Conservation (phyloP, 2,329 filamentous ascomycete genomes). For the Ceratocystis ficicola region DNA sequence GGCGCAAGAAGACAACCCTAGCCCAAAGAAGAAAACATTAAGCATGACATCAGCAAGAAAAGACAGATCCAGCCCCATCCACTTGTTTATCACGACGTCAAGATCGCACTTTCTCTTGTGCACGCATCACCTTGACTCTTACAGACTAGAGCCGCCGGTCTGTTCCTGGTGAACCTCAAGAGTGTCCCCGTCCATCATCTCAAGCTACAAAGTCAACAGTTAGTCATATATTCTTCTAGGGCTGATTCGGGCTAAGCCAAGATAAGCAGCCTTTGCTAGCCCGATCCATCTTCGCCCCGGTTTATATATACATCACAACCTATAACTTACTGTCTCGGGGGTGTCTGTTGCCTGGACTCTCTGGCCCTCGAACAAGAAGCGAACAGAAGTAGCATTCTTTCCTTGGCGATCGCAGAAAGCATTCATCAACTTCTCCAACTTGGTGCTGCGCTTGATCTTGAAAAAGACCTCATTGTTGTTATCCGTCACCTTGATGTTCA, state of each 20-base stretch:
- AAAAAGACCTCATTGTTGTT: slow-evolving; percentile 99
- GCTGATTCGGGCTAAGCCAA: too few relatives aligned
- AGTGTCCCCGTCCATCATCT: slow-evolving; percentile 92
- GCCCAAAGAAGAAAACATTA: slow-evolving; percentile 2
- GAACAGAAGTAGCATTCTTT: slow-evolving; percentile 70
- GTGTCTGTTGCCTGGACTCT: slow-evolving; percentile 82
- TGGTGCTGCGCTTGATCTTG: slow-evolving; percentile 96
- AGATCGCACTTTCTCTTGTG: neutral
- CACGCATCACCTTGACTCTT: neutral
- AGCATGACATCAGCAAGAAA: neutral
- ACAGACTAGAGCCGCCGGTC: slow-evolving; percentile 54
- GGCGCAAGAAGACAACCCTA: neutral
- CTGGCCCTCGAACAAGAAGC: slow-evolving; percentile 93
- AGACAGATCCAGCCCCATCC: neutral
- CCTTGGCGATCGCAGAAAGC: slow-evolving; percentile 96
- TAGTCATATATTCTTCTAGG: neutral
- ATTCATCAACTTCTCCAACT: slow-evolving; percentile 95
- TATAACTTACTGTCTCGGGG: slow-evolving; percentile 67
- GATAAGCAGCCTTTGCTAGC: too few relatives aligned
- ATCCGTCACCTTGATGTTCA: slow-evolving; percentile 98
- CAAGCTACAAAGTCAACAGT: slow-evolving; percentile 48
- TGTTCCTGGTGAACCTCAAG: slow-evolving; percentile 98
- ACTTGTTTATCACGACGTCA: neutral
- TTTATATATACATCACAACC: too few relatives aligned
- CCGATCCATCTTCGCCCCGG: too few relatives aligned